Conservation (phyloP, 2,329 filamentous ascomycete genomes). For the Aureobasidium sp. region DNA sequence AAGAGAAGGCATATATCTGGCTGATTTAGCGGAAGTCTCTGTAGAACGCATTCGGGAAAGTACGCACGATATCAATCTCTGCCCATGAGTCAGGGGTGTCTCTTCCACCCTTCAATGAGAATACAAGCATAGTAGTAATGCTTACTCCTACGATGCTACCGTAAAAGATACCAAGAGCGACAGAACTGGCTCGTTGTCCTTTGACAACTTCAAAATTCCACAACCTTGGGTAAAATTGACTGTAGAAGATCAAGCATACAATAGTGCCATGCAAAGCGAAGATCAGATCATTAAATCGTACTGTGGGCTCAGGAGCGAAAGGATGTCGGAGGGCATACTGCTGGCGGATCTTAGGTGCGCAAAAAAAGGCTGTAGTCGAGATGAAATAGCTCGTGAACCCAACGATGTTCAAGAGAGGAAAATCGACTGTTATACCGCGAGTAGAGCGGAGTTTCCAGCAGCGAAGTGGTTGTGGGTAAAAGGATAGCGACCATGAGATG, state of each 20-base stretch:
- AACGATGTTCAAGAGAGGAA: constrained; percentile 66
- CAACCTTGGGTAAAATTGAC: constrained; percentile 63
- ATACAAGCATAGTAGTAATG: constrained; percentile 43
- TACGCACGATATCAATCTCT: constrained; percentile 57
- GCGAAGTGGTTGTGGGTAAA: constrained; percentile 82
- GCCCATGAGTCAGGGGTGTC: constrained; percentile 48
- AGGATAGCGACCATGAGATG: constrained; percentile 64
- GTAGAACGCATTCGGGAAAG: background rate
- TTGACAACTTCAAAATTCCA: constrained; percentile 64
- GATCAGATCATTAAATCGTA: constrained; percentile 80
- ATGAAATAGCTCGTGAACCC: constrained; percentile 70
- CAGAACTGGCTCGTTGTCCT: constrained; percentile 50
- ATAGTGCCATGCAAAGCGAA: constrained; percentile 78
- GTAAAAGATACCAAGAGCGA: constrained; percentile 62
- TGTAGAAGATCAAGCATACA: constrained; percentile 64
- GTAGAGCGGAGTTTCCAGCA: constrained; percentile 74
- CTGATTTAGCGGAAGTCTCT: constrained; percentile 16
- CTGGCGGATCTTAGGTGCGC: constrained; percentile 64
- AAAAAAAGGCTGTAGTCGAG: constrained; percentile 70
- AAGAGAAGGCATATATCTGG: constrained; percentile 63
- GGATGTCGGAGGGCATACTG: constrained; percentile 81
- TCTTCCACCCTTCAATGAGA: constrained; percentile 35
- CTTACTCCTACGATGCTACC: constrained; percentile 56
- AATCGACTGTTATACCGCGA: constrained; percentile 78
- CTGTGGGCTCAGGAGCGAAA: constrained; percentile 67